A percentile compares a stretch with the other conserved stretches of the same genome.
Conservation (phyloP, 2,329 filamentous ascomycete species). For the Dothistroma pini region DNA sequence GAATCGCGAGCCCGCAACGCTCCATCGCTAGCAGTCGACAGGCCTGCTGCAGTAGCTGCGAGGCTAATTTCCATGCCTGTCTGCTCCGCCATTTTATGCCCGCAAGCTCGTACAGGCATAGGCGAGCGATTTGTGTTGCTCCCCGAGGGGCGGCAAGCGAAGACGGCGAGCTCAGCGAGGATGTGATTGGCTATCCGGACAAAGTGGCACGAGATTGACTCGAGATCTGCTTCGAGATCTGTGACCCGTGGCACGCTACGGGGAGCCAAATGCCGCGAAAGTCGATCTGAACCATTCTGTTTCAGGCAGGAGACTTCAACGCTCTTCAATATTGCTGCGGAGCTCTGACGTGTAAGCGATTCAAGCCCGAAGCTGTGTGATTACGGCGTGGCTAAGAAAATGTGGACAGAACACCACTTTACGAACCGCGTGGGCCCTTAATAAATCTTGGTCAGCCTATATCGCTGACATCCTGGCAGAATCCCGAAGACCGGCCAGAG, state of each 20-base stretch:
- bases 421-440: not conserved
- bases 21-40: constrained; percentile 6
- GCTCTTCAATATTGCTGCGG: constrained; percentile 2
- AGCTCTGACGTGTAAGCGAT: not conserved
- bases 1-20: constrained; percentile 1
- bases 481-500: not conserved
- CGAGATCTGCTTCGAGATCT: constrained; percentile 9
- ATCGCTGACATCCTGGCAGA: not conserved
- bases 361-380: not conserved
- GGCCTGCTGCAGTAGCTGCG: constrained; percentile 11
- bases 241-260: constrained; percentile 1
- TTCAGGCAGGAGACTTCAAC: constrained; percentile 4
- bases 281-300: not conserved
- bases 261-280: not conserved
- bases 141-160: not conserved
- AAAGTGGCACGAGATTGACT: constrained; percentile 8
- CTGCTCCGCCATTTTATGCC: not conserved
- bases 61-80: constrained; percentile 13
- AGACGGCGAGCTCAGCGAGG: not conserved
- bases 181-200: constrained; percentile 1
- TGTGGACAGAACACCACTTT: not conserved
- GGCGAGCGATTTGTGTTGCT: not conserved
- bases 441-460: not conserved
- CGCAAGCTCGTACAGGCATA: not conserved
- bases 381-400: not conserved